Base-by-base conservation (phyloP, 2,329 filamentous ascomycete species). In the Exophiala spinifera region DNA sequence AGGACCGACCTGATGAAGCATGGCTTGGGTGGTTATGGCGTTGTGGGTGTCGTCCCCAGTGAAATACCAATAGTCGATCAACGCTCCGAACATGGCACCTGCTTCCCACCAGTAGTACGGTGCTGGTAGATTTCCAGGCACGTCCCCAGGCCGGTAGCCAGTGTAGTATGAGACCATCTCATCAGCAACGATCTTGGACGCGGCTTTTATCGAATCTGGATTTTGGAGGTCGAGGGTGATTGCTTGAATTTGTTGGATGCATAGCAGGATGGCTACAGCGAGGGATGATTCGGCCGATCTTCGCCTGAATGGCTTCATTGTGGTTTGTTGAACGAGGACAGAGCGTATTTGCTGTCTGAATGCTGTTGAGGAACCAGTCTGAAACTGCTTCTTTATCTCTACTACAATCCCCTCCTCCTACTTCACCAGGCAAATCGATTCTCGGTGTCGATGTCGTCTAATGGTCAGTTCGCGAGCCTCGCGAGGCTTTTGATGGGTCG, bases 41-140 rank as follows among this genome's bases (percentile, higher is more conserved):
- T 91, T 91, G 73, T 88, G 94, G 31, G 79, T 78, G 3, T 78
- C 73, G 66, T 92, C 88, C 17, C 84, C 85, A 0, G 88, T 92
- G 67, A 89, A 89, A 67, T 85, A 88, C 88, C 88, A 95, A 69
- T 94, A 94, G 65, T 94, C 88, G 49, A 95, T 77, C 59, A 94
- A 74, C 2, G 86, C 77, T 55, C 79, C 80, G 64, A 81, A 82
- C 76, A 91, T 83, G 53, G 87, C 87, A 49, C 88, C 88, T 10
- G 78, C 86, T 71, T 88, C 86, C 88, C 84, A 91, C 79, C 78
- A 82, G 67, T 79, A 80, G 61, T 80, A 79, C 15, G 80, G 80
- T 14, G 70, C 63, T 20, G 77, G 73, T 48, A 82, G 57, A 56
- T 78, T 76, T 36, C 78, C 79, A 1, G 78, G 75, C 17, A 74